Conservation (phyloP, 2,329 filamentous ascomycete species). For the Epichloe amarillans region DNA sequence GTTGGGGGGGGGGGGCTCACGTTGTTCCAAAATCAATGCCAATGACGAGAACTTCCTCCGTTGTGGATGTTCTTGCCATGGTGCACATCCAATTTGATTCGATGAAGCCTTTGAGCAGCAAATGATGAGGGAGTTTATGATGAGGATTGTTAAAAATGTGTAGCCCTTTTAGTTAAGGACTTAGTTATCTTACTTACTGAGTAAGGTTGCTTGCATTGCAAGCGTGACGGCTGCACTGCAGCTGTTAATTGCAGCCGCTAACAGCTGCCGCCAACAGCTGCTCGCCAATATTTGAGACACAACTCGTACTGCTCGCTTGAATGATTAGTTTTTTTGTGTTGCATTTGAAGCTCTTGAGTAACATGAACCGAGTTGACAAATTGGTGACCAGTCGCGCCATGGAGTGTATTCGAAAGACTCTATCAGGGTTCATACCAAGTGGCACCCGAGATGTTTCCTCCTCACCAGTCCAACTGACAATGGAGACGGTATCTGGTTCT, state of each 20-base stretch:
- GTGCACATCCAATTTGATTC: neutral
- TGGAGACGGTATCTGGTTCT: neutral
- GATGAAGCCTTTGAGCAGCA: neutral
- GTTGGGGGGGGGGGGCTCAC: slow-evolving; percentile 10
- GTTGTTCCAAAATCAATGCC: slow-evolving; percentile 36
- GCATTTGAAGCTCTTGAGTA: neutral
- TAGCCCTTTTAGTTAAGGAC: too few relatives aligned
- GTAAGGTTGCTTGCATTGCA: too few relatives aligned
- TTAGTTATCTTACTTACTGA: too few relatives aligned
- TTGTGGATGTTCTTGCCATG: neutral
- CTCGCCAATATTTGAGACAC: neutral
- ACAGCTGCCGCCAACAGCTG: neutral
- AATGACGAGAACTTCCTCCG: slow-evolving; percentile 16
- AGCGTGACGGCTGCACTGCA: too few relatives aligned
- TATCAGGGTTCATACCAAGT: neutral
- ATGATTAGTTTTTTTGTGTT: neutral
- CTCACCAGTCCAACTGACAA: neutral
- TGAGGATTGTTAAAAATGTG: neutral
- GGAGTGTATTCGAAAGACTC: neutral
- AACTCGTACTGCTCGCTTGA: neutral
- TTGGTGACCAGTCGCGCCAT: neutral
- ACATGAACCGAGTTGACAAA: too few relatives aligned
- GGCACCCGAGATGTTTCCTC: neutral
- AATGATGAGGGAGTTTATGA: too few relatives aligned
- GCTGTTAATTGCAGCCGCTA: too few relatives aligned